Evolutionary conservation across 2,329 filamentous ascomycete genomes (phyloP).

Genomic region (Ophiostoma novo-ulmi): DNA sequence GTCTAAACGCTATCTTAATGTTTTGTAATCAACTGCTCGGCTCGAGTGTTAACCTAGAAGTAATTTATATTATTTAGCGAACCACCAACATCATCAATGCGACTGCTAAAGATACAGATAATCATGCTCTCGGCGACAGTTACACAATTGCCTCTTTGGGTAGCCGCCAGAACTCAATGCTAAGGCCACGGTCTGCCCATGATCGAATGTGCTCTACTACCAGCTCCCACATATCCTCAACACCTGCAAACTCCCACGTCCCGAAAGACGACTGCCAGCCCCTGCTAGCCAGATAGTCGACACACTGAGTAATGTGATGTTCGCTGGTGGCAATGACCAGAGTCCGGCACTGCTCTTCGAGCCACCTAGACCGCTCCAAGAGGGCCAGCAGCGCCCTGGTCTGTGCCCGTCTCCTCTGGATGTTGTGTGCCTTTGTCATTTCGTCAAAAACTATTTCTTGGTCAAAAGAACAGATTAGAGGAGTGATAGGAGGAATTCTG

Average conservation of each 20-base stretch:
- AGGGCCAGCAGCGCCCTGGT: neutral
- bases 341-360: neutral
- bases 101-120: slow-evolving; percentile 2
- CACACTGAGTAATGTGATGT: neutral
- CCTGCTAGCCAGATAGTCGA: neutral
- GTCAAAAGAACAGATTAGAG: neutral
- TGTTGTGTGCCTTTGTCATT: neutral
- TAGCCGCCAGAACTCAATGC: slow-evolving; percentile 32
- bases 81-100: neutral
- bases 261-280: neutral
- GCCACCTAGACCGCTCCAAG: neutral
- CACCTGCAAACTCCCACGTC: neutral
- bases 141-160: slow-evolving; percentile 14
- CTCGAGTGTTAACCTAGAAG: too few relatives aligned
- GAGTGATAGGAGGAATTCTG: neutral
- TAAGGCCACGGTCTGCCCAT: slow-evolving; percentile 25
- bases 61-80: too few relatives aligned
- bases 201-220: slow-evolving; percentile 9
- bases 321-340: neutral
- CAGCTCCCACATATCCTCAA: neutral
- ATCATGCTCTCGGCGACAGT: neutral
- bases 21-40: too few relatives aligned
- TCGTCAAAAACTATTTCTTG: neutral
- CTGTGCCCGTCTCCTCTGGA: neutral
- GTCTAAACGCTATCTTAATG: too few relatives aligned